Evolutionary conservation across 139 green algal genomes (phyloP).

Genomic region (Chlorella sorokiniana): DNA sequence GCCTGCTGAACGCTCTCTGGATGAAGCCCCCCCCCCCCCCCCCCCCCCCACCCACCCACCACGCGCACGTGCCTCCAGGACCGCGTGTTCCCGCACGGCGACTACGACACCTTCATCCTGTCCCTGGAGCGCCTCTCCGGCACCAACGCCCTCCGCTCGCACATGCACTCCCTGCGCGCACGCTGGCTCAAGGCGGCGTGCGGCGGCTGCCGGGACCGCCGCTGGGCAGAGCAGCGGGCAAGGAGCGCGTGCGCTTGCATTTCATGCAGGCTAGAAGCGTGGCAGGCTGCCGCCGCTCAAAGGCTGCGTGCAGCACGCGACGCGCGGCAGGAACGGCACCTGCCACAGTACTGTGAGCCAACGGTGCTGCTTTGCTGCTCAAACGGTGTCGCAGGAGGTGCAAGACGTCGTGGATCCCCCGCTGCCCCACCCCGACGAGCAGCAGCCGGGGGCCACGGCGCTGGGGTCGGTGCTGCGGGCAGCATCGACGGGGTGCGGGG

Average conservation of each 20-base stretch:
- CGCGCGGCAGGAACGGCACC: background rate
- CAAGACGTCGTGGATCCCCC: conserved; percentile 22
- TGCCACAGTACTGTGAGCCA: background rate
- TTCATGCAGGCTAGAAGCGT: background rate
- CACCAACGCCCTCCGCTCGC: conserved; percentile 8
- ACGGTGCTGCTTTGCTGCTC: background rate
- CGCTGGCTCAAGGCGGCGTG: conserved; percentile 47
- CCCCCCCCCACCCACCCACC: background rate
- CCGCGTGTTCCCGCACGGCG: conserved; percentile 41
- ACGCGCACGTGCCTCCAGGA: conserved; percentile 31
- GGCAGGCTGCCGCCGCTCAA: no score
- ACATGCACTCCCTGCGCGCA: conserved; percentile 32
- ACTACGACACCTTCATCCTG: conserved; percentile 55
- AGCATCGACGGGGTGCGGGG: background rate
- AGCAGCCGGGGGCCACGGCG: background rate
- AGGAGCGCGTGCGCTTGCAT: background rate
- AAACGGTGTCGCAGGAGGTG: conserved; percentile 1
- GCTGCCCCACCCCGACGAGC: conserved; percentile 1
- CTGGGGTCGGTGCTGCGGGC: background rate
- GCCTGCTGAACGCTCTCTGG: background rate
- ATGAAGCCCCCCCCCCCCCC: background rate
- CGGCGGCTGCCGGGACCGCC: background rate
- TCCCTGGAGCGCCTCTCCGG: conserved; percentile 47
- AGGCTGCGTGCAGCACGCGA: no score
- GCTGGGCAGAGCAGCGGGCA: background rate